Evolutionary conservation across 306 rosid species (phyloP).

Genomic region (Mimosa pudica): DNA sequence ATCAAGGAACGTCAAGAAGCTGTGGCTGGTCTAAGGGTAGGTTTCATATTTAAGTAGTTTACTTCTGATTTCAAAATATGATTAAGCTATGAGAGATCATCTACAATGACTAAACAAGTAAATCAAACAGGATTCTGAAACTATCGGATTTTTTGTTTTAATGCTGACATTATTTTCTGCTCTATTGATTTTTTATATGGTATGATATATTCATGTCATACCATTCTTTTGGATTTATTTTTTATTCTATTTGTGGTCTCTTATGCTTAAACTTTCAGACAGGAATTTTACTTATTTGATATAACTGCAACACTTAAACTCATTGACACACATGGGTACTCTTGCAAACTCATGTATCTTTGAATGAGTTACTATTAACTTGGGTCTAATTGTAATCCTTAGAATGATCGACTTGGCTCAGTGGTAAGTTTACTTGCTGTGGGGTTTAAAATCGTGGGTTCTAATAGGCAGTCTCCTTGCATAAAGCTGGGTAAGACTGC

Average conservation of each 20-base stretch:
- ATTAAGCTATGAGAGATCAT: not conserved
- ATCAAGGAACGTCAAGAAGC: constrained; percentile 87
- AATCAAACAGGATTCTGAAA: constrained; percentile 23
- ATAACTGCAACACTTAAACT: not conserved
- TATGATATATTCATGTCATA: not conserved
- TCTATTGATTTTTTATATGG: constrained; percentile 2
- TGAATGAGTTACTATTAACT: not conserved
- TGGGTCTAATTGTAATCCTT: too few relatives aligned
- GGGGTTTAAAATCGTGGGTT: too few relatives aligned
- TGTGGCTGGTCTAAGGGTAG: constrained; percentile 73
- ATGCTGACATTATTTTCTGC: constrained; percentile 16
- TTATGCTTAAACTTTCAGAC: constrained; percentile 7
- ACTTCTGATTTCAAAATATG: constrained; percentile 20
- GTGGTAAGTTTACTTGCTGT: too few relatives aligned
- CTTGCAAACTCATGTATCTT: not conserved
- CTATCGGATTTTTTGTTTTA: not conserved
- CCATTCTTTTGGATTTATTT: not conserved
- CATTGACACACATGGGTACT: not conserved
- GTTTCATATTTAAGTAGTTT: constrained; percentile 32
- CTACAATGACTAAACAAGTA: not conserved
- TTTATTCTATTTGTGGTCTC: not conserved
- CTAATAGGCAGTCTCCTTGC: too few relatives aligned
- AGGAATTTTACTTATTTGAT: constrained; percentile 14
- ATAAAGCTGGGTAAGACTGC: too few relatives aligned
- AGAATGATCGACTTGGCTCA: too few relatives aligned